Evolutionary conservation across 2,329 filamentous ascomycete species (phyloP).

Genomic region (Penicillium polonicum): DNA sequence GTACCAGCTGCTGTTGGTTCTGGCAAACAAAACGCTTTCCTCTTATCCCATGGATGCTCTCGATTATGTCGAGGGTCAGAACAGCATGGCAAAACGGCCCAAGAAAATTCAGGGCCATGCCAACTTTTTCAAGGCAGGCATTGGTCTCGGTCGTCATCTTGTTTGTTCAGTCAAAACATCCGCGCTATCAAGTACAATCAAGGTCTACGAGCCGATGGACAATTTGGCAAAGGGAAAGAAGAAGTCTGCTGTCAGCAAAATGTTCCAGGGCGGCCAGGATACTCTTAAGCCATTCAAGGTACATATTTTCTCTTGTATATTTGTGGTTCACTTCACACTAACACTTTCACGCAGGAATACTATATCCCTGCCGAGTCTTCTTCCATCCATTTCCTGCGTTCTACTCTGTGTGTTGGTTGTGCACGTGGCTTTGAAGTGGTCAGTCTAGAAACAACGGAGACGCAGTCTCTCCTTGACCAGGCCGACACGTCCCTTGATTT

Average conservation of each 20-base stretch:
- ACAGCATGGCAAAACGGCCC: conserved; percentile 75
- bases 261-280: conserved; percentile 91
- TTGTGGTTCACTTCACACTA: conserved; percentile 4
- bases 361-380: conserved; percentile 99
- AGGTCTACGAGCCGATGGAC: conserved; percentile 98
- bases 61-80: conserved; percentile 73
- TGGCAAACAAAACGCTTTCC: conserved; percentile 88
- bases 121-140: conserved; percentile 97
- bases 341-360: conserved; percentile 64
- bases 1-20: conserved; percentile 84
- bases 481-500: conserved; percentile 98
- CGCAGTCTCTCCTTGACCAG: conserved; percentile 92
- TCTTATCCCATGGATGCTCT: conserved; percentile 86
- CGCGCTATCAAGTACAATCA: conserved; percentile 90
- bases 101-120: conserved; percentile 97
- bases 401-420: conserved; percentile 94
- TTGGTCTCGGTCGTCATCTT: conserved; percentile 88
- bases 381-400: conserved; percentile 95
- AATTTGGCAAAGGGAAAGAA: conserved; percentile 91
- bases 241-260: conserved; percentile 91
- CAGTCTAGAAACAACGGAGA: conserved; percentile 94
- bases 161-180: conserved; percentile 97
- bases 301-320: conserved; percentile 17
- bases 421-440: conserved; percentile 96
- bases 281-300: conserved; percentile 91